A percentile compares a stretch with the other conserved stretches of the same genome.
Conservation (phyloP, 768 basidiomycete species). For the Crucibulum laeve region DNA sequence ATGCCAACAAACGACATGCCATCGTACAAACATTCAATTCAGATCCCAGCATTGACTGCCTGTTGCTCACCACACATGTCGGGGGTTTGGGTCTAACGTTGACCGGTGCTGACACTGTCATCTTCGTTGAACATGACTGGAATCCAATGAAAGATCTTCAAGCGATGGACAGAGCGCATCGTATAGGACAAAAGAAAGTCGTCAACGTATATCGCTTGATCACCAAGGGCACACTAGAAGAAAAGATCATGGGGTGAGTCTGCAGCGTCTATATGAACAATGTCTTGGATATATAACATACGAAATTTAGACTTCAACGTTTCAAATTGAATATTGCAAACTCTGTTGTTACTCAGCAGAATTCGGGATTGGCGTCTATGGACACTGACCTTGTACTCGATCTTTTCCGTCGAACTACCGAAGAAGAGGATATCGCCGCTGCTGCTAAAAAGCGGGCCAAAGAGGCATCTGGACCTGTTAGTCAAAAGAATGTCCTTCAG, state of each 20-base stretch:
- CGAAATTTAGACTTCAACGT: conserved; percentile 72
- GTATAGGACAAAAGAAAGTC: conserved; percentile 97
- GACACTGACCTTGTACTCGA: conserved; percentile 96
- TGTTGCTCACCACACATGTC: conserved; percentile 94
- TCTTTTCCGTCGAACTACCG: conserved; percentile 80
- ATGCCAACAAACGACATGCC: conserved; percentile 90
- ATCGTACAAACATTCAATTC: conserved; percentile 98
- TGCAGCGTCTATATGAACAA: neutral
- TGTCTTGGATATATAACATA: neutral
- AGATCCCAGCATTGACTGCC: conserved; percentile 95
- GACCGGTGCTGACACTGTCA: conserved; percentile 98
- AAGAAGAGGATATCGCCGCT: conserved; percentile 63
- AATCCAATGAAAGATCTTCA: conserved; percentile 99
- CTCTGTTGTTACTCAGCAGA: conserved; percentile 96
- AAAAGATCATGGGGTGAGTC: conserved; percentile 98
- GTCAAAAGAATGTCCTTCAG: conserved; percentile 80
- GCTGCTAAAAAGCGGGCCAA: conserved; percentile 52
- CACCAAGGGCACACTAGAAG: conserved; percentile 94
- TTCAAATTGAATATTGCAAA: conserved; percentile 99
- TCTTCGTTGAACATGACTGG: conserved; percentile 99
- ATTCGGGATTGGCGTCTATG: conserved; percentile 91
- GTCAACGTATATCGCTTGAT: conserved; percentile 98
- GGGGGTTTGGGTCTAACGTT: conserved; percentile 94
- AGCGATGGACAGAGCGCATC: conserved; percentile 98
- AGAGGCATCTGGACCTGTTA: conserved; percentile 51